These are phyloP conservation scores for Pyricularia pennisetigena DNA, from an alignment of 2,329 filamentous ascomycete genomes.

Conservation along the genomic window DNA sequence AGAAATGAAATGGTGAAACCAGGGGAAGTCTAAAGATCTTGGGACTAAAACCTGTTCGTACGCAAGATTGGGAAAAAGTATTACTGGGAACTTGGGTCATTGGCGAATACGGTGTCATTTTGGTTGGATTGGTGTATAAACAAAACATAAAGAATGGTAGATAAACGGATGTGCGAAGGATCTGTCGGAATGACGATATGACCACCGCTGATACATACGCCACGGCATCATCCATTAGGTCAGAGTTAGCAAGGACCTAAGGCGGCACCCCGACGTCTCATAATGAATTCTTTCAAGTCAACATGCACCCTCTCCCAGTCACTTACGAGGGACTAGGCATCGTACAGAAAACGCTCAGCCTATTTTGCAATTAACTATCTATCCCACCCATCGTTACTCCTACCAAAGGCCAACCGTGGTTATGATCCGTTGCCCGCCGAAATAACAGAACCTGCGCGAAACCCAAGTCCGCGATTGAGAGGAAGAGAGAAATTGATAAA, in stretches of 20 bases:
- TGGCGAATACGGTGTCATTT: neutral
- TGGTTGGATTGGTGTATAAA: neutral
- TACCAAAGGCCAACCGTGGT: neutral
- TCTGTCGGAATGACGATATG: neutral
- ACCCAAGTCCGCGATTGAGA: neutral
- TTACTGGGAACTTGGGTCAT: neutral
- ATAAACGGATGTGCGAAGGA: neutral
- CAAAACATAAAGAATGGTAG: neutral
- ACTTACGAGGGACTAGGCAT: neutral
- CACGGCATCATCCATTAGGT: neutral
- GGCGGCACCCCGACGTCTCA: neutral
- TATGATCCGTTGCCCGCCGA: neutral
- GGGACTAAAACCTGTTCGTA: neutral
- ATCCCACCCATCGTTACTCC: neutral
- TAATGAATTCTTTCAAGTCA: neutral
- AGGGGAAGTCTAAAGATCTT: neutral
- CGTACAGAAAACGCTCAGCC: neutral
- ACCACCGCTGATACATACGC: neutral
- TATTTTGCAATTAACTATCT: neutral
- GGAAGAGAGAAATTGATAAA: neutral
- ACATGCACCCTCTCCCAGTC: neutral
- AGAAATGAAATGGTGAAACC: constrained; percentile 27
- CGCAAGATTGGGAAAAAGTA: neutral
- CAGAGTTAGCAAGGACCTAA: neutral
- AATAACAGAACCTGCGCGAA: neutral